These are phyloP conservation scores for Leccinum broughii DNA, from an alignment of 768 basidiomycete genomes.

Conservation along the genomic window DNA sequence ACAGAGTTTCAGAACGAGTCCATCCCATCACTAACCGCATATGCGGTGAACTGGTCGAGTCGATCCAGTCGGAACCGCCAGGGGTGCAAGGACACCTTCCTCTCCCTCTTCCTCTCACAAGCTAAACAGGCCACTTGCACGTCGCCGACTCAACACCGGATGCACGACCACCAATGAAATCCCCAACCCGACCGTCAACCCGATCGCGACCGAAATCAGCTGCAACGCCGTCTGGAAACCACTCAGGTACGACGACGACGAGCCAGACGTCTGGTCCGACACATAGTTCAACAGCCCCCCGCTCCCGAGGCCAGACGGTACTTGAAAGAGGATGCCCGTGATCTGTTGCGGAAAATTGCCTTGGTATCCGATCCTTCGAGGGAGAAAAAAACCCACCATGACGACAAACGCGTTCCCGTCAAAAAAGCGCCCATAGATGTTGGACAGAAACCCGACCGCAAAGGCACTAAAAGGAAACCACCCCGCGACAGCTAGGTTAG, in stretches of 20 bases:
- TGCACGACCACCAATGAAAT: slow-evolving; percentile 67
- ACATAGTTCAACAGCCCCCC: slow-evolving; percentile 68
- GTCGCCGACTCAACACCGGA: slow-evolving; percentile 57
- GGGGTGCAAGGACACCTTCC: background rate
- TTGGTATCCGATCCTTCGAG: background rate
- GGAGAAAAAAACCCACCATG: slow-evolving; percentile 50
- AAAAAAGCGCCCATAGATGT: slow-evolving; percentile 74
- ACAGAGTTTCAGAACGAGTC: background rate
- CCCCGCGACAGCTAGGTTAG: background rate
- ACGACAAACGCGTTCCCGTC: slow-evolving; percentile 77
- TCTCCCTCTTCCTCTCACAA: slow-evolving; percentile 34
- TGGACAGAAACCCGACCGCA: slow-evolving; percentile 77
- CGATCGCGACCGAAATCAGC: slow-evolving; percentile 75
- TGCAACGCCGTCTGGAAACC: slow-evolving; percentile 78
- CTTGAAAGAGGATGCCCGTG: slow-evolving; percentile 81
- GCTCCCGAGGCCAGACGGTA: slow-evolving; percentile 78
- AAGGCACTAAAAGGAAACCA: slow-evolving; percentile 51
- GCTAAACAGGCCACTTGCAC: slow-evolving; percentile 65
- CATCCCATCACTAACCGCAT: background rate
- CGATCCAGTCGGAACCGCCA: background rate
- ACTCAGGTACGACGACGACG: slow-evolving; percentile 57
- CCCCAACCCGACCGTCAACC: slow-evolving; percentile 77
- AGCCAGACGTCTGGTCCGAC: slow-evolving; percentile 51
- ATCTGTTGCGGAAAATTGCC: slow-evolving; percentile 37
- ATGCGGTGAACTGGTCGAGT: background rate